Conservation (phyloP, 2,329 filamentous ascomycete species). For the Fonsecaea pugnacius region DNA sequence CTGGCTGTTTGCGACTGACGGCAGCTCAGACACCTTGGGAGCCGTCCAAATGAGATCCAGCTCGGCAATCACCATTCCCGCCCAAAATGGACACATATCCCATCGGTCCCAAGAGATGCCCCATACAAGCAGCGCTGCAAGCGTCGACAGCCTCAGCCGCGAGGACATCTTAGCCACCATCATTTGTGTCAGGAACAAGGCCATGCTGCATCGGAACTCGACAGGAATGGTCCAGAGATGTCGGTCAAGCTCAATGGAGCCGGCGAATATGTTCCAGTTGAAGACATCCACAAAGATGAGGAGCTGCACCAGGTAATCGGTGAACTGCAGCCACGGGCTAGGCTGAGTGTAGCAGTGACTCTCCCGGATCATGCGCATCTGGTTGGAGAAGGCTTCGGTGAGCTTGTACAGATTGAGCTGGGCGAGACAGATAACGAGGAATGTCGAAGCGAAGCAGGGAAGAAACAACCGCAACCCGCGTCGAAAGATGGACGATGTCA, state of each 20-base stretch:
- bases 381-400: constrained; percentile 32
- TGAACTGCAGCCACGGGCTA: constrained; percentile 28
- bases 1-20: constrained; percentile 6
- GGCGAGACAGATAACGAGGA: constrained; percentile 45
- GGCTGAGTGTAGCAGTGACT: constrained; percentile 33
- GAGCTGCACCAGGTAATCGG: constrained; percentile 33
- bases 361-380: constrained; percentile 32
- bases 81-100: constrained; percentile 46
- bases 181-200: constrained; percentile 31
- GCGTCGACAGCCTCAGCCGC: constrained; percentile 19
- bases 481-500: constrained; percentile 52
- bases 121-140: constrained; percentile 24
- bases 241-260: constrained; percentile 41
- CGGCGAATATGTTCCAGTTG: constrained; percentile 34
- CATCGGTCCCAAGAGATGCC: constrained; percentile 46
- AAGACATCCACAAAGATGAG: constrained; percentile 35
- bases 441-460: constrained; percentile 46
- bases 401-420: constrained; percentile 33
- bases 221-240: constrained; percentile 55
- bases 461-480: constrained; percentile 50
- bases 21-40: constrained; percentile 36
- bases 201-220: constrained; percentile 50
- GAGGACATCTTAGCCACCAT: constrained; percentile 28
- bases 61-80: constrained; percentile 30
- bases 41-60: constrained; percentile 31